phyloP scores from a whole-genome alignment of 1,284 basidiomycete genomes.

The Thecaphora frezii region DNA sequence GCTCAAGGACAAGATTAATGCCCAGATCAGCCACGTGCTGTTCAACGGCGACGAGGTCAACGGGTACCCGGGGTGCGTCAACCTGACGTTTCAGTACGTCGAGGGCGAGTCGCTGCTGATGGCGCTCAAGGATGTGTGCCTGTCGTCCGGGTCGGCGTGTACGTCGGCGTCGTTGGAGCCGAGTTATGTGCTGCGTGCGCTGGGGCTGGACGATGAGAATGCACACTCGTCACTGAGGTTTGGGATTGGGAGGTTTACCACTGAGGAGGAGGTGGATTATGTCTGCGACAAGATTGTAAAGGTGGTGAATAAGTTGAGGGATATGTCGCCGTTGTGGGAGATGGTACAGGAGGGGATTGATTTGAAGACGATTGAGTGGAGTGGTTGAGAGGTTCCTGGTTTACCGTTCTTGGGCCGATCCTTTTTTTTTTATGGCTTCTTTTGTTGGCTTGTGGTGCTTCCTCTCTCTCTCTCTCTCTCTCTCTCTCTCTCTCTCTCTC shows the following conservation, averaged over 20 bases:
- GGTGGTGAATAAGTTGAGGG: conserved; percentile 75
- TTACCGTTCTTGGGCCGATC: no score
- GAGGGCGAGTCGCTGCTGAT: conserved; percentile 96
- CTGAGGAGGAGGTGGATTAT: conserved; percentile 93
- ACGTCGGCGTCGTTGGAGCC: conserved; percentile 98
- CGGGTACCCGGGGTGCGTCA: conserved; percentile 73
- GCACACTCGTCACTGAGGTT: conserved; percentile 97
- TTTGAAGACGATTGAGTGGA: conserved; percentile 89
- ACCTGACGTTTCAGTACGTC: conserved; percentile 93
- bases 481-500: no score
- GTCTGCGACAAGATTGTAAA: conserved; percentile 85
- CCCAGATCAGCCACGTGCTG: conserved; percentile 83
- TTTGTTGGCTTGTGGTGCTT: no score
- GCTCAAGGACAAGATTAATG: conserved; percentile 78
- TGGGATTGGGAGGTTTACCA: conserved; percentile 97
- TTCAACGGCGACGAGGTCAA: conserved; percentile 80
- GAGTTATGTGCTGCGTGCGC: conserved; percentile 93
- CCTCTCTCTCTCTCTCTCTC: no score
- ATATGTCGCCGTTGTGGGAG: conserved; percentile 65
- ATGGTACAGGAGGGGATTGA: conserved; percentile 73
- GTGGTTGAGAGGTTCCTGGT: conserved; percentile 57
- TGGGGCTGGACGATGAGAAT: conserved; percentile 94
- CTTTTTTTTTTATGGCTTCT: no score
- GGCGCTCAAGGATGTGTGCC: conserved; percentile 95
- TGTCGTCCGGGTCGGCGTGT: conserved; percentile 96